A percentile compares a stretch with the other conserved stretches of the same genome.
Evolutionary conservation across 73 alveolate species (phyloP).

Genomic region (Tetrahymena borealis): DNA sequence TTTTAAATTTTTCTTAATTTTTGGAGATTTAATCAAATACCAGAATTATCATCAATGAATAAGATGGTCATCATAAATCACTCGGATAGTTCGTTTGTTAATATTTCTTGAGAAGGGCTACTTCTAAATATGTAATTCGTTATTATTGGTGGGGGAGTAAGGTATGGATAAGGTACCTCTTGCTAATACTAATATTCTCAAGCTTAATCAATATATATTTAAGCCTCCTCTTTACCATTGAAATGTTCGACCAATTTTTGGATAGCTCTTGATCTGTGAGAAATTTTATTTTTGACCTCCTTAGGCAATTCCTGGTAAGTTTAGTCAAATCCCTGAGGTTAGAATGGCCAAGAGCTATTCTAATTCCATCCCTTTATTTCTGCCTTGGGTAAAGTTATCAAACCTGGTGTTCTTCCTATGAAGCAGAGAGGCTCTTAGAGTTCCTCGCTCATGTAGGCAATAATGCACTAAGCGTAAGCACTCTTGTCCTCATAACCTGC

Average conservation of each 20-base stretch:
- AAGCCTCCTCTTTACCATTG: neutral
- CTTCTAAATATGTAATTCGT: too few species aligned
- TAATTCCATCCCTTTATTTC: constrained; percentile 90
- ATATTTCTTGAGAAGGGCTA: too few species aligned
- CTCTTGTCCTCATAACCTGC: constrained; percentile 84
- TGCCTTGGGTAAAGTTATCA: constrained; percentile 82
- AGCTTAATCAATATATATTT: neutral
- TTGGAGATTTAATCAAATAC: too few species aligned
- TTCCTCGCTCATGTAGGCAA: constrained; percentile 58
- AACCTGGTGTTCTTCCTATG: constrained; percentile 85
- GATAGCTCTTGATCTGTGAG: constrained; percentile 70
- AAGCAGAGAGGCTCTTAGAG: constrained; percentile 72
- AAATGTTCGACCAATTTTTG: constrained; percentile 47
- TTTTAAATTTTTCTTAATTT: too few species aligned
- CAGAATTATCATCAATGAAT: too few species aligned
- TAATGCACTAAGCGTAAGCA: constrained; percentile 88
- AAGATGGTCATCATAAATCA: too few species aligned
- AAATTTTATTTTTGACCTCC: constrained; percentile 73
- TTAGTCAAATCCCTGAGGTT: constrained; percentile 70
- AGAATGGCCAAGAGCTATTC: constrained; percentile 39
- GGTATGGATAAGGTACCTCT: too few species aligned
- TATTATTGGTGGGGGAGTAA: too few species aligned
- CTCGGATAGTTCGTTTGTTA: too few species aligned
- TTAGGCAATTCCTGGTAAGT: constrained; percentile 74
- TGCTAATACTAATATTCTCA: too few species aligned